Evolutionary conservation across 352 stramenopile genomes (phyloP), one percentile per base, ranked within the genome.

Genomic region (Phytopythium vexans): DNA sequence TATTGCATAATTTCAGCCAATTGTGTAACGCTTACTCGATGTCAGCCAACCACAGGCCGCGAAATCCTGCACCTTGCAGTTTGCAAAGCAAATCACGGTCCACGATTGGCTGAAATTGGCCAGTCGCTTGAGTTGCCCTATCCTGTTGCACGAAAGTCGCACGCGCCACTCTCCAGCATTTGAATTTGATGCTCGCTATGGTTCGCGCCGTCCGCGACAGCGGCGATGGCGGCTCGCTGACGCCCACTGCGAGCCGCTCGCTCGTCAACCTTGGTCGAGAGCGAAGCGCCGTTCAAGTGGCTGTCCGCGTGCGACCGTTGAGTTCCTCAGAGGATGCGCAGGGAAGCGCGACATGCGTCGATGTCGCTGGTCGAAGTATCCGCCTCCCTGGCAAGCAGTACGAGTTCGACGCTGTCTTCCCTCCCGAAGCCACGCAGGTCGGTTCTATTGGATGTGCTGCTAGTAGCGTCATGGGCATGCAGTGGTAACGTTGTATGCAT

Each of bases 361-460:
- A 68, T 7, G 64, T 66, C 27, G 41, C 42, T 41, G 54, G 66
- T 27, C 21, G 11, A 16, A 66, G 52, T n/a, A 39, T 77, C 15
- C 16, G 66, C 41, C 41, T 82, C 41, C 56, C 44, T 16, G 58
- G 66, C 6, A 68, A 73, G 54, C 70, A 75, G 47, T 96, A 74
- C 41, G 84, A 86, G 35, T 96, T 96, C 42, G 86, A 97, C 58
- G 70, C 88, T 7, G 86, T 77, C 7, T 91, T 96, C 54, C 41
- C 70, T 21, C 49, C 68, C 10, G 48, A 66, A 8, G 60, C 62
- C 12, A 36, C 31, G 33, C 77, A 70, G 47, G 52, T 64, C 36
- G 52, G 4, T 39, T 47, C 32, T 27, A 41, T 21, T 9, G 34
- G 12, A 49, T 41, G 14, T 3, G 8, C 9, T 60, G 14, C 2